A percentile compares a stretch with the other conserved stretches of the same genome.
phyloP scores from a whole-genome alignment of 768 basidiomycete species.

The Leucosporidium yakuticum region DNA sequence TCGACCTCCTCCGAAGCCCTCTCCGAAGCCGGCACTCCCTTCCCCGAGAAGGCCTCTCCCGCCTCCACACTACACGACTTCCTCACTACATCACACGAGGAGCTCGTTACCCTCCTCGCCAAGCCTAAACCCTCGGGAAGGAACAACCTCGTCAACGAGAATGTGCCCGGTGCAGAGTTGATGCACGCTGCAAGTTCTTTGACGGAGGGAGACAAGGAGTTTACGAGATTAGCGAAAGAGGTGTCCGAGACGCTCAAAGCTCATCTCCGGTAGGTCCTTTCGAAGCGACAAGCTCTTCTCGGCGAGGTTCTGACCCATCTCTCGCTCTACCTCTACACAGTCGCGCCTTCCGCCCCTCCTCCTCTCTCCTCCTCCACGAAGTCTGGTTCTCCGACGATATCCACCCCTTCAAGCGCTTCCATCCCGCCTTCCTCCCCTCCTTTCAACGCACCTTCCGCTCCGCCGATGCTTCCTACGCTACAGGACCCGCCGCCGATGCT shows the following conservation, averaged over 20 bases:
- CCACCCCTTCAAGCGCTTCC: constrained; percentile 16
- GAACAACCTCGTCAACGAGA: constrained; percentile 18
- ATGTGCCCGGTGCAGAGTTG: background rate
- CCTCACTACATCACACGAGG: background rate
- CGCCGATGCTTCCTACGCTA: constrained; percentile 7
- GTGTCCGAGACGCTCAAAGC: constrained; percentile 13
- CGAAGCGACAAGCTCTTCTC: too few relatives aligned
- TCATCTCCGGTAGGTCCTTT: constrained; percentile 4
- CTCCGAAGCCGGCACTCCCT: too few relatives aligned
- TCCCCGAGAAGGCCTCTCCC: too few relatives aligned
- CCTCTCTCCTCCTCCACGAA: constrained; percentile 18
- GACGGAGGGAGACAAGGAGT: constrained; percentile 13
- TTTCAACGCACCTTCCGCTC: constrained; percentile 1
- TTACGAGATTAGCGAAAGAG: constrained; percentile 16
- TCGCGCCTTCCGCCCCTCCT: constrained; percentile 1
- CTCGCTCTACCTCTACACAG: constrained; percentile 1
- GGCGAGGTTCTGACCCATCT: background rate
- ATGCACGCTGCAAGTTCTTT: too few relatives aligned
- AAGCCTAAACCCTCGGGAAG: constrained; percentile 7
- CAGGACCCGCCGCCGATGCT: background rate
- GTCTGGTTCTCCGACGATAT: constrained; percentile 29
- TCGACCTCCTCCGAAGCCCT: background rate
- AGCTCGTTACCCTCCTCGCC: constrained; percentile 6
- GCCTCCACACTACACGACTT: background rate
- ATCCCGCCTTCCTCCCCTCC: constrained; percentile 13